These are phyloP conservation scores for Nigrograna mackinnonii DNA, from an alignment of 2,329 filamentous ascomycete genomes.

Conservation along the genomic window DNA sequence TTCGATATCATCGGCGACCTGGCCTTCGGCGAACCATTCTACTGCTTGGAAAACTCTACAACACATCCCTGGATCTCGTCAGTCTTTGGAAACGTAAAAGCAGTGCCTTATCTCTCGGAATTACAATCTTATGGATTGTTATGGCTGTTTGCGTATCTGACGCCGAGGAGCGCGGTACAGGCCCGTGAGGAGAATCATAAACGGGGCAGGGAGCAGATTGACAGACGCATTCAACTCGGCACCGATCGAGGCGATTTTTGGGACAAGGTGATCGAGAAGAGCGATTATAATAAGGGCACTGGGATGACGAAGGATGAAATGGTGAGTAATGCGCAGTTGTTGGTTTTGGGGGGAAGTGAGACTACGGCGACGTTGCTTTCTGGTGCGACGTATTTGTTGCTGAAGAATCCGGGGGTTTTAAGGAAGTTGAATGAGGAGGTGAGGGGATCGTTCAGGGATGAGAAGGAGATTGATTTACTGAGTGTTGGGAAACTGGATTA, in stretches of 20 bases:
- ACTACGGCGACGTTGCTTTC: constrained; percentile 40
- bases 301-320: constrained; percentile 31
- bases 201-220: constrained; percentile 20
- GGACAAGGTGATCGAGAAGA: constrained; percentile 21
- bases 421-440: constrained; percentile 20
- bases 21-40: constrained; percentile 54
- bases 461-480: constrained; percentile 18
- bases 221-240: constrained; percentile 26
- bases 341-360: constrained; percentile 43
- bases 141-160: constrained; percentile 8
- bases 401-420: constrained; percentile 8
- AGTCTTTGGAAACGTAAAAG: constrained; percentile 32
- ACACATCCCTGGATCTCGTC: neutral
- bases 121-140: constrained; percentile 28
- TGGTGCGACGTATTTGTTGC: constrained; percentile 32
- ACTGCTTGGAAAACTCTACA: constrained; percentile 8
- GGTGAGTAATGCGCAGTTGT: constrained; percentile 25
- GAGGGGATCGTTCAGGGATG: constrained; percentile 11
- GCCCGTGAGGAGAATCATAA: constrained; percentile 5
- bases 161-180: constrained; percentile 4
- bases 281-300: constrained; percentile 31
- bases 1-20: constrained; percentile 45
- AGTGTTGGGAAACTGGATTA: constrained; percentile 14
- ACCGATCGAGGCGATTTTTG: constrained; percentile 24
- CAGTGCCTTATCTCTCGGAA: constrained; percentile 21